Base-by-base conservation (phyloP, 2,329 filamentous ascomycete genomes). In the Cercospora sojina region DNA sequence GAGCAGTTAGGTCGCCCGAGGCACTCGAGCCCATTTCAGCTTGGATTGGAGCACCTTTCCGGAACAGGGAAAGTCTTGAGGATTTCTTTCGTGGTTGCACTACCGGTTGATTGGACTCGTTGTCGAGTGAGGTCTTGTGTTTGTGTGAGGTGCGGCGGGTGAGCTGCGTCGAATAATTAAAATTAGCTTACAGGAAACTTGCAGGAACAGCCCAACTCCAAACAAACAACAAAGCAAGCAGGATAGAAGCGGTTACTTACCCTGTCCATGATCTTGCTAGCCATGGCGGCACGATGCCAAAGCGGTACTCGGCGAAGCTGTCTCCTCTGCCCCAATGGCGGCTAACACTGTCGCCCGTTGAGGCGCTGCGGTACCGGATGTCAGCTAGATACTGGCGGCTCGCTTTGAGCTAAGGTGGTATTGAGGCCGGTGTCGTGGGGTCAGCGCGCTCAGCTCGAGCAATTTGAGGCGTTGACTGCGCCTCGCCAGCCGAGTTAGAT, bases 31-130 rank as follows among this genome's bases (percentile, higher is more conserved):
- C 59, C 58, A 60, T 43, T 23, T n/a, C 43, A 38, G 29, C 18
- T 35, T 49, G 27, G 10, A 23, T 32, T 20, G 41, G 18, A 13
- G 29, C 20, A 5, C 53, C 55, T 27, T 38, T 53, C 23, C 64
- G 62, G 29, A 69, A 59, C 4, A 65, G 23, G 9, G 65, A 62
- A 12, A 62, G 55, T 43, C 64, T 31, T 27, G 66, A 68, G 13
- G 49, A 58, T 32, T 65, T 69, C 27, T 51, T 64, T 35, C 55
- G 64, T 31, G 55, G 43, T 51, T 38, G 49, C 1, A 5, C 55
- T 51, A 29, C 18, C 10, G 18, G 18, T 43, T 18, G 25, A 23
- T 56, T 43, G 35, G 27, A 16, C 27, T 60, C 58, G 58, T 31
- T 49, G 13, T 60, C 57, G 23, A 41, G 18, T 23, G 35, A 27